A percentile compares a stretch with the other conserved stretches of the same genome.
phyloP scores from a whole-genome alignment of 2,329 filamentous ascomycete species.

The Botrytis porri region DNA sequence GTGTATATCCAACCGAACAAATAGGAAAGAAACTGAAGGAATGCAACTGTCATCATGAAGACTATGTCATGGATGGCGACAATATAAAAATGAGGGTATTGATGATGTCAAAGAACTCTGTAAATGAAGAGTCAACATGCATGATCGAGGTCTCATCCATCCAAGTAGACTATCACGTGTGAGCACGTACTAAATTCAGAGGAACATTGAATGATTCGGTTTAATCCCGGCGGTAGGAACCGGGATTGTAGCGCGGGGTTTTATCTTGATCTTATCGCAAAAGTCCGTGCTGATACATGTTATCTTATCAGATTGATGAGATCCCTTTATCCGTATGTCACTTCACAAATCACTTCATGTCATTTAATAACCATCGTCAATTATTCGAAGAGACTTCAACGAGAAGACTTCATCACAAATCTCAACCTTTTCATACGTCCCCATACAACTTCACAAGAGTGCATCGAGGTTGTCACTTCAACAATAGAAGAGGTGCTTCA shows the following conservation, averaged over 20 bases:
- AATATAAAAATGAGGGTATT: background rate
- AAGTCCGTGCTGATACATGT: background rate
- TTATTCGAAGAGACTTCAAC: background rate
- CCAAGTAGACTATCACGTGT: background rate
- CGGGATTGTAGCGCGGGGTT: background rate
- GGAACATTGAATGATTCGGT: background rate
- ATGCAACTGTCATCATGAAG: constrained; percentile 34
- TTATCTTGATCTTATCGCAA: background rate
- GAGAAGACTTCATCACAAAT: background rate
- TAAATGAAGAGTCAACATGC: background rate
- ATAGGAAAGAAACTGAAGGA: constrained; percentile 52
- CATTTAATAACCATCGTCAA: background rate
- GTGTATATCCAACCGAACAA: constrained; percentile 75
- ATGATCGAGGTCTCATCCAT: background rate
- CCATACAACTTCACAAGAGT: background rate
- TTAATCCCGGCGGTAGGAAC: background rate
- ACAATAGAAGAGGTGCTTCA: background rate
- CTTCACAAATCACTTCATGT: background rate
- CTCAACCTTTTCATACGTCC: no score
- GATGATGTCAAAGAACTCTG: background rate
- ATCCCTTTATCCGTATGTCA: background rate
- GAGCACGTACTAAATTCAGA: background rate
- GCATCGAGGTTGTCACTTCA: background rate
- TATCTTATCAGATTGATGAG: background rate
- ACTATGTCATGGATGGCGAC: background rate